phyloP scores from a whole-genome alignment of 331 rosid species.

The Quercus tomentella region DNA sequence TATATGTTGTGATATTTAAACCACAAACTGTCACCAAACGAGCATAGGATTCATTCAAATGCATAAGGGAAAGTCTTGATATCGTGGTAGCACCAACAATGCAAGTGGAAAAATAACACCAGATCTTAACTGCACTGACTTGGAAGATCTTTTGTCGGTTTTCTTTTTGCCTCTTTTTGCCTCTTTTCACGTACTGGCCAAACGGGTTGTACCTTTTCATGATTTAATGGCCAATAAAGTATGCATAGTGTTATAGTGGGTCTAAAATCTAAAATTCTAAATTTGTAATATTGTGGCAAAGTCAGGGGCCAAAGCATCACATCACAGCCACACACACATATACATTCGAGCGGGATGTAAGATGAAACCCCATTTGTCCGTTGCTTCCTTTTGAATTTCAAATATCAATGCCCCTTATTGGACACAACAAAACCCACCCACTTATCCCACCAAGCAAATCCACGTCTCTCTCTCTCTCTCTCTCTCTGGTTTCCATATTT shows the following conservation, averaged over 20 bases:
- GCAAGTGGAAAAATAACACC: not conserved
- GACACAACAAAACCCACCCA: conserved; percentile 23
- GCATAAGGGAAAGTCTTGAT: no score
- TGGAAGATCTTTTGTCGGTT: conserved; percentile 38
- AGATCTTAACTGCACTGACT: conserved; percentile 30
- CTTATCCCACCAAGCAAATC: conserved; percentile 8
- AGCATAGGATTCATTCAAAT: not conserved
- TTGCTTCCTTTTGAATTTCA: conserved; percentile 71
- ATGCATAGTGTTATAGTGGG: not conserved
- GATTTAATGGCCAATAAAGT: not conserved
- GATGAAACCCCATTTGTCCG: conserved; percentile 26
- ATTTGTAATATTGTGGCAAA: conserved; percentile 6
- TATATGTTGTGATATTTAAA: no score
- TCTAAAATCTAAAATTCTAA: not conserved
- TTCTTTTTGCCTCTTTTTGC: conserved; percentile 12
- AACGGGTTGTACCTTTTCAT: conserved; percentile 16
- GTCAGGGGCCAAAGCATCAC: not conserved
- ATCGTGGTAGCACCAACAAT: no score
- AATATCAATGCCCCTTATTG: conserved; percentile 30
- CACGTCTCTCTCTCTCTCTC: conserved; percentile 8
- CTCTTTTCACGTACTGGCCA: conserved; percentile 23
- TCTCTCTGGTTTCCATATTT: not conserved
- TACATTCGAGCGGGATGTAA: conserved; percentile 43
- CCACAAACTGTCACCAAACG: no score
- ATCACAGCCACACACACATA: not conserved